These are phyloP conservation scores for Thalassiosira exigua DNA, from an alignment of 352 stramenopile genomes.

Conservation along the genomic window DNA sequence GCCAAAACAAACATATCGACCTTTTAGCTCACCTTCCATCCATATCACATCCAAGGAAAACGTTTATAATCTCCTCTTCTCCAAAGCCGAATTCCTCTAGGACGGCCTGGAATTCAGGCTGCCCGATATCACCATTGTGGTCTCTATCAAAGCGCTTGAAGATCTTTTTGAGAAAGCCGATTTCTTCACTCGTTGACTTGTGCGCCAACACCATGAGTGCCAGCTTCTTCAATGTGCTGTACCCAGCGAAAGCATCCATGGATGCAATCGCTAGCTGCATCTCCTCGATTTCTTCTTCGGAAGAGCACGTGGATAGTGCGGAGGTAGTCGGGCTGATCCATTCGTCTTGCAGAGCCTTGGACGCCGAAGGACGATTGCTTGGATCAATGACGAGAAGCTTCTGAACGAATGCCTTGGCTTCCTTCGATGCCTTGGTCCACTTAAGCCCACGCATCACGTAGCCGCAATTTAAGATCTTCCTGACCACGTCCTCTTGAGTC, in stretches of 20 bases:
- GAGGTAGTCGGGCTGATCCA: slow-evolving; percentile 26
- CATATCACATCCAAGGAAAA: slow-evolving; percentile 51
- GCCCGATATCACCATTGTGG: slow-evolving; percentile 55
- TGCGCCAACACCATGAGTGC: slow-evolving; percentile 74
- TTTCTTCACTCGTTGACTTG: slow-evolving; percentile 55
- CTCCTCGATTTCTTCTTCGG: neutral
- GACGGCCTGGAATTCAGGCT: slow-evolving; percentile 54
- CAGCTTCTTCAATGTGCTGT: slow-evolving; percentile 54
- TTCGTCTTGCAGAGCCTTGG: slow-evolving; percentile 76
- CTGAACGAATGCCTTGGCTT: slow-evolving; percentile 93
- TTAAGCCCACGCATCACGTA: slow-evolving; percentile 87
- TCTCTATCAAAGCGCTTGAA: slow-evolving; percentile 67
- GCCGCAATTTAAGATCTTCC: slow-evolving; percentile 23
- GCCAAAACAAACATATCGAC: neutral
- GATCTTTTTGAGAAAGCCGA: slow-evolving; percentile 48
- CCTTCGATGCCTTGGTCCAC: slow-evolving; percentile 90
- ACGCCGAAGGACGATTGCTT: slow-evolving; percentile 86
- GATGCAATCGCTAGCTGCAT: neutral
- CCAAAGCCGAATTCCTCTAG: too few relatives aligned
- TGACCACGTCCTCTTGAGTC: slow-evolving; percentile 33
- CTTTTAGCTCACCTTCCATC: slow-evolving; percentile 26
- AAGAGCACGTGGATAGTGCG: neutral
- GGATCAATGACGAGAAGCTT: slow-evolving; percentile 92
- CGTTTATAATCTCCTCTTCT: too few relatives aligned
- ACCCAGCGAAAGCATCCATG: slow-evolving; percentile 38